Base-by-base conservation (phyloP, 352 stramenopile species). In the Nothophytophthora sp. region DNA sequence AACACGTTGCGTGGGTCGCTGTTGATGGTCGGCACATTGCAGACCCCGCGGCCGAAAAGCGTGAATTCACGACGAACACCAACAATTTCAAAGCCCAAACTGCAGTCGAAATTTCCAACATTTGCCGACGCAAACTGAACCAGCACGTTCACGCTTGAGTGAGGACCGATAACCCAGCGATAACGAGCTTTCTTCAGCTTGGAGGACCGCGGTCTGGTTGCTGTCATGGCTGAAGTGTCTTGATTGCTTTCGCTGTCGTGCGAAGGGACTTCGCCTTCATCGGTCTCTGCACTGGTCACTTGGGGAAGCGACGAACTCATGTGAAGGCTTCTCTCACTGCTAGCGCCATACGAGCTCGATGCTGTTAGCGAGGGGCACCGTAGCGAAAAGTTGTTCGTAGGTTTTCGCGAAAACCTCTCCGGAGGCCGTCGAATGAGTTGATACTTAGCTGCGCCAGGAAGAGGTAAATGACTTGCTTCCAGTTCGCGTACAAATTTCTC, bases 1-100 rank as follows among this genome's bases (percentile, higher is more conserved):
- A 98, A 98, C 2, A 98, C 86, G 52, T 97, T 98, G 29, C 90
- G 71, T 9, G 92, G 92, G 45, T 98, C 92, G 22, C 56, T 80
- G 63, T 98, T 98, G 53, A 98, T 97, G 13, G 76, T 84, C n/a
- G 94, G 94, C 12, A 98, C 90, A 5, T 72, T 68, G 38, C 92
- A 96, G 0, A 73, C 70, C 10, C 85, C 94, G 13, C 80, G 76
- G 33, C 76, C 86, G 38, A 96, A 86, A 3, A 98, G 70, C 10
- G 66, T 79, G 45, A 96, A 92, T 46, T 95, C 84, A 20, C 88
- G 87, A 11, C 69, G 71, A n/a, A 77, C 65, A 1, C 91, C 94
- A 1, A 96, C 78, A 20, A 97, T 90, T 55, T 98, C 92, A 56
- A 98, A 98, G 0, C 81, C 80, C 22, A 98, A 53, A 29, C 62